Evolutionary conservation across 2,329 filamentous ascomycete genomes (phyloP).

Genomic region (Trichoderma guizhouense): DNA sequence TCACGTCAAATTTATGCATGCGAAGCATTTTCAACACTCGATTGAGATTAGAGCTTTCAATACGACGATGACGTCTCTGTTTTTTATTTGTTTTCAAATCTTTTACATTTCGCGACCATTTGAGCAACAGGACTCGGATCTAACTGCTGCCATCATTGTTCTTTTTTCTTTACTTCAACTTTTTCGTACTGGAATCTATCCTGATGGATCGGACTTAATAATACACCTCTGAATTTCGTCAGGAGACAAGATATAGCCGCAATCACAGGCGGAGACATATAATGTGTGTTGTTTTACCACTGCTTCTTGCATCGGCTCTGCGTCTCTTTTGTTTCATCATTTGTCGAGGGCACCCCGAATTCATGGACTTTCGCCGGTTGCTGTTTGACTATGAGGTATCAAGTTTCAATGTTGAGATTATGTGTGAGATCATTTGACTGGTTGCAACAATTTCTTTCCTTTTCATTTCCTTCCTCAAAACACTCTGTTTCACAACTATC

Average conservation of each 20-base stretch:
- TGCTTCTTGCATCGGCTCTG: conserved; percentile 4
- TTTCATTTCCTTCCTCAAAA: not conserved
- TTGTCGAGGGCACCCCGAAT: not conserved
- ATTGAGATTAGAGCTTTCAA: conserved; percentile 7
- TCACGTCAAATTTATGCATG: not conserved
- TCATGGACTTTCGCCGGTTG: not conserved
- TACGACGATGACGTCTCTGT: not conserved
- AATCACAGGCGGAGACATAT: not conserved
- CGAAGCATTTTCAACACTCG: not conserved
- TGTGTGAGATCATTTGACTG: not conserved
- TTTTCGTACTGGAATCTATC: not conserved
- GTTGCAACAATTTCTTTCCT: not conserved
- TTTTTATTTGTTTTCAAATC: not conserved
- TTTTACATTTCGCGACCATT: not conserved
- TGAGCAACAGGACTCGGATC: not conserved
- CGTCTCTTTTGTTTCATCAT: conserved; percentile 1
- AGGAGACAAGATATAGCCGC: conserved; percentile 5
- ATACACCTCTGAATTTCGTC: not conserved
- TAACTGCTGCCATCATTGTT: not conserved
- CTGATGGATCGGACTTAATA: not conserved
- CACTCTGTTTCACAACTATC: not conserved
- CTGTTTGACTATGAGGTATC: conserved; percentile 2
- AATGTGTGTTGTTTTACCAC: conserved; percentile 18
- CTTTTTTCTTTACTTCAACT: not conserved
- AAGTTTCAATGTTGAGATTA: not conserved